Conservation (phyloP, 441 rosid genomes). For the Raphanus hybrid region DNA sequence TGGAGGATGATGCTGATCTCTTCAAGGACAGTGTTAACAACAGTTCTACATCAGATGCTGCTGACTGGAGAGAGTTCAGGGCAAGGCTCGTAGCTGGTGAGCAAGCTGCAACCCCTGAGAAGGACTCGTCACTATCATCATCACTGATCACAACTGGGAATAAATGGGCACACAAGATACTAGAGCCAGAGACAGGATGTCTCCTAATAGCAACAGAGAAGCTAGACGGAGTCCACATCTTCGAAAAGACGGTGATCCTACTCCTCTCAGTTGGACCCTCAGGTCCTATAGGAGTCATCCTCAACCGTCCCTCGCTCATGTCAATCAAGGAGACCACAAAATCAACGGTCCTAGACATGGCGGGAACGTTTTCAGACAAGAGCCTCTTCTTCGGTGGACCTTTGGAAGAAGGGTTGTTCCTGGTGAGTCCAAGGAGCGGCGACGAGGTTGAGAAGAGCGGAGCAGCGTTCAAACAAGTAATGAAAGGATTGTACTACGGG, state of each 20-base stretch:
- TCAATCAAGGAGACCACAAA: slow-evolving; percentile 86
- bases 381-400: slow-evolving; percentile 91
- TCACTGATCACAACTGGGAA: slow-evolving; percentile 55
- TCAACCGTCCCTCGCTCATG: slow-evolving; percentile 89
- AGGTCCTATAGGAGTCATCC: slow-evolving; percentile 83
- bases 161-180: slow-evolving; percentile 85
- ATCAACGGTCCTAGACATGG: slow-evolving; percentile 52
- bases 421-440: slow-evolving; percentile 60
- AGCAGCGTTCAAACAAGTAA: slow-evolving; percentile 71
- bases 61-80: no score
- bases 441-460: slow-evolving; percentile 56
- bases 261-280: slow-evolving; percentile 68
- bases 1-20: slow-evolving; percentile 44
- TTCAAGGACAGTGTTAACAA: slow-evolving; percentile 40
- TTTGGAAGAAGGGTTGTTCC: slow-evolving; percentile 72
- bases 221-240: slow-evolving; percentile 91
- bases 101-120: no score
- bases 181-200: slow-evolving; percentile 85
- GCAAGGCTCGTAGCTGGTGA: no score
- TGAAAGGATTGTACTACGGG: slow-evolving; percentile 81
- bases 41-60: background rate
- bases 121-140: no score
- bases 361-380: slow-evolving; percentile 63
- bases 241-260: slow-evolving; percentile 82
- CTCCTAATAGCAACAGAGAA: slow-evolving; percentile 82